A percentile compares a stretch with the other conserved stretches of the same genome.
Conservation (phyloP, 345 rosid species). For the Brassica carinata region DNA sequence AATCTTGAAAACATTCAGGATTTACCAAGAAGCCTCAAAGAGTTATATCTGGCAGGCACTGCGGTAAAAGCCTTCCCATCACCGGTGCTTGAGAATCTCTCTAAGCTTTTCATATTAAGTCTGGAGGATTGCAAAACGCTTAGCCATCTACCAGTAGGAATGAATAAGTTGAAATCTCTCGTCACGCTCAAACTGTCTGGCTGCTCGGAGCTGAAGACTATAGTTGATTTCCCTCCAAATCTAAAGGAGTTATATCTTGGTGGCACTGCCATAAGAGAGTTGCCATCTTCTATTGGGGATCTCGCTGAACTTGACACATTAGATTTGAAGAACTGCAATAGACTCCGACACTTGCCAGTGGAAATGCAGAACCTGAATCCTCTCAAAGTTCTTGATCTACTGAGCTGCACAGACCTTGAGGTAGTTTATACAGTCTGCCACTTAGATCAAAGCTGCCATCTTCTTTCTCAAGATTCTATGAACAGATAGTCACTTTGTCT, state of each 20-base stretch:
- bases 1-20: neutral
- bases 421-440: neutral
- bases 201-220: neutral
- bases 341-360: neutral
- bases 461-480: neutral
- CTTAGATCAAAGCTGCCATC: neutral
- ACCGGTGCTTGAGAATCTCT: neutral
- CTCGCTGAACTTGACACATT: conserved; percentile 3
- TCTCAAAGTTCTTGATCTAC: conserved; percentile 17
- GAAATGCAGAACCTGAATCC: conserved; percentile 14
- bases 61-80: neutral
- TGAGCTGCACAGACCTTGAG: neutral
- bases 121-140: neutral
- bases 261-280: conserved; percentile 8
- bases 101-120: neutral
- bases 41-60: neutral
- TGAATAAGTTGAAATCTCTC: neutral
- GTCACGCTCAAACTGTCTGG: neutral
- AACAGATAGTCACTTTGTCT: neutral
- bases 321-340: conserved; percentile 10
- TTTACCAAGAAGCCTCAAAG: neutral
- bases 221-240: neutral
- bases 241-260: conserved; percentile 10
- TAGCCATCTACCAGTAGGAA: neutral
- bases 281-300: conserved; percentile 2